phyloP scores from a whole-genome alignment of 225 moss, liverwort and hornwort genomes.

The Sphagnum tenellum region DNA sequence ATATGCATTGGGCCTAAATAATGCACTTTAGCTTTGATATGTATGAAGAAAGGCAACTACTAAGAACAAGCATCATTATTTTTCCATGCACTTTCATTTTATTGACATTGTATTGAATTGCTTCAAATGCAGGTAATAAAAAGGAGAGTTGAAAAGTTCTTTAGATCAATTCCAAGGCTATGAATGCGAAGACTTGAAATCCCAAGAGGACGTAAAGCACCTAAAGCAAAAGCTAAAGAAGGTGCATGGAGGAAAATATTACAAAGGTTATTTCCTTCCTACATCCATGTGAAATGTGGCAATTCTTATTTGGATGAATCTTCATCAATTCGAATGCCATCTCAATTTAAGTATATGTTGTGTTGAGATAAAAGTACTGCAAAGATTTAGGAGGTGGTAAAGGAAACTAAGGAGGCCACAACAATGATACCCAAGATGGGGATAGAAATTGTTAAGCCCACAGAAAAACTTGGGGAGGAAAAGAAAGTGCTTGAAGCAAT shows the following conservation, averaged over 20 bases:
- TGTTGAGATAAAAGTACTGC: conserved; percentile 52
- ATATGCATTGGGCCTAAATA: no score
- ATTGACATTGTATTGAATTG: no score
- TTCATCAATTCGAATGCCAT: no score
- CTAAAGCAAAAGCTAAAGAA: conserved; percentile 87
- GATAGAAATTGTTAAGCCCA: conserved; percentile 47
- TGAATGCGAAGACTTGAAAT: conserved; percentile 90
- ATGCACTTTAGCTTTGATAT: no score
- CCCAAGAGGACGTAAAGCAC: conserved; percentile 96
- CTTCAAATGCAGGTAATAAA: conserved; percentile 42
- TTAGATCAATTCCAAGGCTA: conserved; percentile 77
- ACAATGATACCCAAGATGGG: conserved; percentile 68
- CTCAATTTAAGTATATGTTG: no score
- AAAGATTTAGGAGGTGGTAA: conserved; percentile 69
- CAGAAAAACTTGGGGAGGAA: conserved; percentile 62
- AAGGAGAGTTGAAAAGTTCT: conserved; percentile 74
- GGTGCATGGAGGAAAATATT: conserved; percentile 80
- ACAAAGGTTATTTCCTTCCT: conserved; percentile 42
- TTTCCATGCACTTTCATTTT: no score
- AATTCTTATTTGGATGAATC: no score
- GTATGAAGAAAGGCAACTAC: no score
- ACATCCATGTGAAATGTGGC: background rate
- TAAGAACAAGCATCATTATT: no score
- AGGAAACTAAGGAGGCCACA: conserved; percentile 62
- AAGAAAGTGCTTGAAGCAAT: conserved; percentile 70